phyloP scores from a whole-genome alignment of 805 yeast species.

The Nakazawaea sp. region DNA sequence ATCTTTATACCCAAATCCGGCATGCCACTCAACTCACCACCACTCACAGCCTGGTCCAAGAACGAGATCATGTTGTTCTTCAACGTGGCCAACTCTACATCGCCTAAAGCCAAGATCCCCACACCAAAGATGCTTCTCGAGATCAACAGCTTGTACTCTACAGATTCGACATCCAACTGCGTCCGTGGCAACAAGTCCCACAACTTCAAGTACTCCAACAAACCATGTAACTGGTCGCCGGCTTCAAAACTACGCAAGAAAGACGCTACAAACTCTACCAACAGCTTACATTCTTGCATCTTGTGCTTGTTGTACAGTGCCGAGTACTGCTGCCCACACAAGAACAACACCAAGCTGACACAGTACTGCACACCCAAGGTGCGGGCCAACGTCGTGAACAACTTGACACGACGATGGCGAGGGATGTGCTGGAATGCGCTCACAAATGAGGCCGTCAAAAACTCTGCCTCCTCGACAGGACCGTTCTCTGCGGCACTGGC shows the following conservation, averaged over 20 bases:
- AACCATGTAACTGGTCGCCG: constrained; percentile 55
- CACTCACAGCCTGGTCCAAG: constrained; percentile 43
- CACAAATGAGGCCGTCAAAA: constrained; percentile 81
- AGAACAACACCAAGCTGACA: constrained; percentile 64
- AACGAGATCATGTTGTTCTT: constrained; percentile 50
- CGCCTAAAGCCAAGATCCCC: constrained; percentile 42
- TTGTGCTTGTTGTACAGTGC: constrained; percentile 47
- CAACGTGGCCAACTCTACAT: constrained; percentile 40
- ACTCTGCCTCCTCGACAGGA: constrained; percentile 64
- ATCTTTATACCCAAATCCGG: constrained; percentile 36
- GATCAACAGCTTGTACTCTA: constrained; percentile 29
- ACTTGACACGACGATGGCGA: constrained; percentile 85
- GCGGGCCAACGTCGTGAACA: constrained; percentile 70
- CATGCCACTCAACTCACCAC: constrained; percentile 30
- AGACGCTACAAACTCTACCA: constrained; percentile 65
- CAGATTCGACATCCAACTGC: constrained; percentile 29
- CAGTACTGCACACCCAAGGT: constrained; percentile 67
- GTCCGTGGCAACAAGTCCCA: constrained; percentile 42
- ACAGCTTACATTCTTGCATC: constrained; percentile 55
- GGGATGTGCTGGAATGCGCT: constrained; percentile 95
- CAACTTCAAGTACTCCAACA: constrained; percentile 41
- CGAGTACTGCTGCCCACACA: constrained; percentile 76
- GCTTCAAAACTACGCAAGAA: constrained; percentile 66
- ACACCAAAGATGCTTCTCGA: constrained; percentile 60
- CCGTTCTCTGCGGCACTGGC: constrained; percentile 37